Evolutionary conservation across 345 rosid genomes (phyloP).

Genomic region (Linum lewisii): DNA sequence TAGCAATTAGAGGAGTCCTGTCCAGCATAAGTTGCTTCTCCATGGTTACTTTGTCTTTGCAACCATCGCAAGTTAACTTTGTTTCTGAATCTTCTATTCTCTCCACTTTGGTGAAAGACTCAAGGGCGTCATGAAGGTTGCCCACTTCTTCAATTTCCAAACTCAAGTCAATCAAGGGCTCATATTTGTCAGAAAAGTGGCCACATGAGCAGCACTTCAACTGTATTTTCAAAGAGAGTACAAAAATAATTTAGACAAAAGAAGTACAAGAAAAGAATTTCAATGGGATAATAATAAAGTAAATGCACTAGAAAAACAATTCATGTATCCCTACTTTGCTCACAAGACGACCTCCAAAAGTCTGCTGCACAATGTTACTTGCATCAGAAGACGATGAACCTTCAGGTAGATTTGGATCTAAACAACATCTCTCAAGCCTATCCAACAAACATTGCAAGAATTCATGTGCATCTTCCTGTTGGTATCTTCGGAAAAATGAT

Average conservation of each 20-base stretch:
- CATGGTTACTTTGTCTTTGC: slow-evolving; percentile 51
- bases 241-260: not conserved
- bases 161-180: slow-evolving; percentile 55
- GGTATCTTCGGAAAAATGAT: slow-evolving; percentile 38
- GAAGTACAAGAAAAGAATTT: not conserved
- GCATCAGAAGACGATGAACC: slow-evolving; percentile 18
- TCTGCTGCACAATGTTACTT: slow-evolving; percentile 39
- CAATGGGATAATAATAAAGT: not conserved
- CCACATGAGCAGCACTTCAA: slow-evolving; percentile 63
- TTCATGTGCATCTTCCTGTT: slow-evolving; percentile 91
- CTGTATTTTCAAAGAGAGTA: slow-evolving; percentile 24
- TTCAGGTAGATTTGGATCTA: slow-evolving; percentile 22
- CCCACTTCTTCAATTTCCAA: slow-evolving; percentile 63
- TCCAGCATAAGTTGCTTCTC: slow-evolving; percentile 78
- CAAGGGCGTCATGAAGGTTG: slow-evolving; percentile 45
- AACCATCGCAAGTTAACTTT: slow-evolving; percentile 54
- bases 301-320: not conserved
- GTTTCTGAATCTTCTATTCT: slow-evolving; percentile 54
- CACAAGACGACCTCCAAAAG: slow-evolving; percentile 66
- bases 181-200: slow-evolving; percentile 48
- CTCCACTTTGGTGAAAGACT: slow-evolving; percentile 71
- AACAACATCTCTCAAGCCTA: slow-evolving; percentile 54
- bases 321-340: slow-evolving; percentile 41
- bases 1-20: slow-evolving; percentile 51
- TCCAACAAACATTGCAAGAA: slow-evolving; percentile 67